Percentiles rank a stretch among this genome's conserved stretches.
These are phyloP conservation scores for Epichloe hybrida DNA, from an alignment of 2,329 filamentous ascomycete genomes.

Conservation along the genomic window DNA sequence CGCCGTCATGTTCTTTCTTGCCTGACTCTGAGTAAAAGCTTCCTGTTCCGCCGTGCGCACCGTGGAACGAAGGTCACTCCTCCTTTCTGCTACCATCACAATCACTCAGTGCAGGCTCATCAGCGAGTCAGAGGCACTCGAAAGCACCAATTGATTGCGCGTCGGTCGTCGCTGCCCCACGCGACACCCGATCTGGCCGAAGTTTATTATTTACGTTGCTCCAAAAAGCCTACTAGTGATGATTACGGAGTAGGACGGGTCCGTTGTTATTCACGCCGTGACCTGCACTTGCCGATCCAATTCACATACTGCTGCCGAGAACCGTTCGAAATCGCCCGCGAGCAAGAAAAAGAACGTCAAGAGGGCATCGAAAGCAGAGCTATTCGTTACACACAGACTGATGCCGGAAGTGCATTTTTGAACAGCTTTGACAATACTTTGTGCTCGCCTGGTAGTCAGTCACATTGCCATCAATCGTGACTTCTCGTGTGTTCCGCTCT, in stretches of 20 bases:
- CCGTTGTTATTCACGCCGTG: not conserved
- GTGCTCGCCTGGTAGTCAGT: not conserved
- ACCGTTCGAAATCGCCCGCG: not conserved
- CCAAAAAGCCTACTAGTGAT: not conserved
- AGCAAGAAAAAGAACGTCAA: not conserved
- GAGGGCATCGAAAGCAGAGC: not conserved
- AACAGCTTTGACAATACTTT: not conserved
- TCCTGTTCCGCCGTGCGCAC: not conserved
- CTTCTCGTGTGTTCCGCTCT: no score
- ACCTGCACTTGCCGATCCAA: not conserved
- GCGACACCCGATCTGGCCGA: not conserved
- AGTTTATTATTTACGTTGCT: not conserved
- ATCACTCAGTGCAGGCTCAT: not conserved
- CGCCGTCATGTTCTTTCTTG: not conserved
- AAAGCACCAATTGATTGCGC: constrained; percentile 2
- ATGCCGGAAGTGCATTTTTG: not conserved
- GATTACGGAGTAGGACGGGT: not conserved
- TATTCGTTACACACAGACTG: not conserved
- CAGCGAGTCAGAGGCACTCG: not conserved
- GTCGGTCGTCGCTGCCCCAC: not conserved
- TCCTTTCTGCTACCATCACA: not conserved
- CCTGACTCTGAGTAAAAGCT: not conserved
- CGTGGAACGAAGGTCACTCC: not conserved
- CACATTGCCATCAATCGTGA: not conserved
- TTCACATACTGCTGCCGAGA: not conserved